phyloP scores from a whole-genome alignment of 257 asterid species.

The Capsicum chinense region DNA sequence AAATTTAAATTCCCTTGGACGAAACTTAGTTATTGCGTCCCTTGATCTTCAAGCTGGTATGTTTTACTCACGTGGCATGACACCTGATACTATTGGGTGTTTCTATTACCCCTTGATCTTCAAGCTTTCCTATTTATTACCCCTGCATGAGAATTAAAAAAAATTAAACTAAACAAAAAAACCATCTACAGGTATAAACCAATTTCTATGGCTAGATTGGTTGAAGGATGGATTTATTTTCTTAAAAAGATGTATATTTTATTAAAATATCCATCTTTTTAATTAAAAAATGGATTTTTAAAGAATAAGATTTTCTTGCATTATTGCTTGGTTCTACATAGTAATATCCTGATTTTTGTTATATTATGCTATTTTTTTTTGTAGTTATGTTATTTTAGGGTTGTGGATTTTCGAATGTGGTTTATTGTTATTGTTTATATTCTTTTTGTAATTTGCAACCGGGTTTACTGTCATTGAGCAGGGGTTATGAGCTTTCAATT shows the following conservation, averaged over 20 bases:
- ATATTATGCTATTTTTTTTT: too few relatives aligned
- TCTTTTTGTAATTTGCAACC: background rate
- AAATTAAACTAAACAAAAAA: background rate
- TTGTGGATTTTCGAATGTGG: background rate
- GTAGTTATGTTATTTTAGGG: background rate
- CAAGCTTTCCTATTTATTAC: background rate
- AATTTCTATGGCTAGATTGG: background rate
- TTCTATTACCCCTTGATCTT: background rate
- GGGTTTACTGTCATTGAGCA: background rate
- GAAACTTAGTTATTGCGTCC: background rate
- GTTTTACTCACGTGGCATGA: background rate
- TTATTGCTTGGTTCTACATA: background rate
- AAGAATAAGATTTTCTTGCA: background rate
- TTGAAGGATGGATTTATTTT: background rate
- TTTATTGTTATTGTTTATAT: background rate
- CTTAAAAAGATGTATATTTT: background rate
- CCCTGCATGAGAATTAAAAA: background rate
- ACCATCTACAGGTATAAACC: background rate
- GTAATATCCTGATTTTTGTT: background rate
- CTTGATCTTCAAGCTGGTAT: background rate
- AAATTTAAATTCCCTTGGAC: background rate
- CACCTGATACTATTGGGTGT: background rate
- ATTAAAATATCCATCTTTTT: background rate
- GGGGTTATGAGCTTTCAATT: background rate
- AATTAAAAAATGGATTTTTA: background rate